Base-by-base conservation (phyloP, 1,139 yeast genomes). In the Yamadazyma taylorii region DNA sequence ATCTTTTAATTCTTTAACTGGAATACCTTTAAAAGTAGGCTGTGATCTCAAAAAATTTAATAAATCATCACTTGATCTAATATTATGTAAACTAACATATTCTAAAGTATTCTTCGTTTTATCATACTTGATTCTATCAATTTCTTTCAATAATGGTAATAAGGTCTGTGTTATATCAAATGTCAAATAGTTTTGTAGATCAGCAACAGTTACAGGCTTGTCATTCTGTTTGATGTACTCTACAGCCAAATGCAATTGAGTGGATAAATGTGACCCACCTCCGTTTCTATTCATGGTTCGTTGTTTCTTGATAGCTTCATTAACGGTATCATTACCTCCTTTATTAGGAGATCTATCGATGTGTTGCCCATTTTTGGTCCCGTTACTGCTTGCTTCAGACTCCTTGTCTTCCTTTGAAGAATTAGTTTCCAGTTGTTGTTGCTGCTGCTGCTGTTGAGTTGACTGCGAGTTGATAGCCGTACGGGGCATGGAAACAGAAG, bases 1-100 rank as follows among this genome's bases (percentile, higher is more conserved):
- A 56, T 94, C 99, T 53, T 82, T 84, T 42, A 94, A 71, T 53
- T 90, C 96, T 55, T 87, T 87, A 22, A 92, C 96, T 0, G 89
- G 71, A 2, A 85, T 75, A 3, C 98, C 98, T 54, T 82, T 87
- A 58, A 87, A 89, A 2, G 96, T 87, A 2, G 86, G 82, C 61
- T 89, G 97, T 17, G 81, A 72, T 51, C 90, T 75, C 42, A 94
- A 69, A 49, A 83, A 85, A 42, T 79, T 73, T 39, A 94, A 60
- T 44, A 94, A 68, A 46, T 88, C 96, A 40, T 81, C 86, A 3
- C 84, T 85, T 3, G 85, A 78, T 50, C 87, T 81, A 40, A 94
- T 90, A 55, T 90, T 90, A 60, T 88, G 95, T 38, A 88, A 73
- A 4, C 97, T 88, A 31, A 87, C 84, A 55, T 92, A 94, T 55